These are phyloP conservation scores for Penicillium crustosum DNA, from an alignment of 2,329 filamentous ascomycete genomes.

Conservation along the genomic window DNA sequence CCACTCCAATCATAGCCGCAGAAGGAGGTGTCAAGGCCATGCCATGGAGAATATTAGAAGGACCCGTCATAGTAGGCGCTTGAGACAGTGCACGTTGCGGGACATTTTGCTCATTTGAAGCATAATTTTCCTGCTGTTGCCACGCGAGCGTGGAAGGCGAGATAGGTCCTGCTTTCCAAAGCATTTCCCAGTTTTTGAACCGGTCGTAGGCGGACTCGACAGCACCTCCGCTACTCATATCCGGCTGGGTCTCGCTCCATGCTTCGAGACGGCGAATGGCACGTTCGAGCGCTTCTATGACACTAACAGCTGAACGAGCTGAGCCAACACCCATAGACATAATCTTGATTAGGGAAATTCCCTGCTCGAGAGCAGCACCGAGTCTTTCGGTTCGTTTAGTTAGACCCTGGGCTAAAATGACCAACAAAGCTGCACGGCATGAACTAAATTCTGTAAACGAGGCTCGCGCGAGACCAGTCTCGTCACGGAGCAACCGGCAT, in stretches of 20 bases:
- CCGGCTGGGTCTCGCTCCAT: constrained; percentile 39
- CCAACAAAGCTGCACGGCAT: constrained; percentile 55
- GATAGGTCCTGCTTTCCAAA: constrained; percentile 46
- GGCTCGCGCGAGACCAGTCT: constrained; percentile 55
- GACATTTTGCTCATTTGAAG: constrained; percentile 12
- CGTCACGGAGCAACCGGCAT: constrained; percentile 51
- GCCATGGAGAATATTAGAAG: constrained; percentile 20
- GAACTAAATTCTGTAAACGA: constrained; percentile 59
- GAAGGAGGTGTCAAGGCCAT: constrained; percentile 25
- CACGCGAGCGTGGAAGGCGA: constrained; percentile 34
- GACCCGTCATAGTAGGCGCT: constrained; percentile 9
- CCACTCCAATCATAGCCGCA: constrained; percentile 6
- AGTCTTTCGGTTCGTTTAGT: constrained; percentile 45
- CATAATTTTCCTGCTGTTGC: constrained; percentile 23
- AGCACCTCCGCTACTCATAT: constrained; percentile 31
- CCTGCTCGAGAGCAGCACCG: constrained; percentile 50
- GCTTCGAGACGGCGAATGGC: constrained; percentile 50
- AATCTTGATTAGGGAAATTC: constrained; percentile 53
- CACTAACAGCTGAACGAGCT: constrained; percentile 54
- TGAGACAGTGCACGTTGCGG: constrained; percentile 13
- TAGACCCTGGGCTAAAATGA: constrained; percentile 44
- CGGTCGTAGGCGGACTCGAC: constrained; percentile 53
- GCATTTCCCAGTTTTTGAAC: constrained; percentile 55
- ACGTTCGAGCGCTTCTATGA: constrained; percentile 55
- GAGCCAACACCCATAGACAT: constrained; percentile 56